A percentile compares a stretch with the other conserved stretches of the same genome.
Conservation (phyloP, 768 basidiomycete species). For the Cystobasidium ongulense region DNA sequence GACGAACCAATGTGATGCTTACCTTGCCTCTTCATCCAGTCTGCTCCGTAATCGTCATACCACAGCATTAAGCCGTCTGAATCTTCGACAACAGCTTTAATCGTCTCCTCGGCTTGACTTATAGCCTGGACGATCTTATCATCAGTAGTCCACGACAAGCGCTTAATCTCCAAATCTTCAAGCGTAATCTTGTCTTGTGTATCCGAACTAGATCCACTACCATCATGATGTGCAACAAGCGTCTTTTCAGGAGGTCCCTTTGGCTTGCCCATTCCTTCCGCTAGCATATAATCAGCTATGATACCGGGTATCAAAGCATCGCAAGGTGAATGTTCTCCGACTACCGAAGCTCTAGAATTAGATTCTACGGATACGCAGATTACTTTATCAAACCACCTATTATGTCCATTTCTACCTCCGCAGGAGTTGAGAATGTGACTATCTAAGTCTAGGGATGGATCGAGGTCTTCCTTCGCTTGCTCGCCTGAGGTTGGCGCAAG, state of each 20-base stretch:
- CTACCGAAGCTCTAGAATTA: slow-evolving; percentile 71
- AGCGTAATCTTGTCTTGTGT: slow-evolving; percentile 37
- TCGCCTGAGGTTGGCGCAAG: neutral
- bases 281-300: slow-evolving; percentile 70
- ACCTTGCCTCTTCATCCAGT: slow-evolving; percentile 53
- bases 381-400: slow-evolving; percentile 86
- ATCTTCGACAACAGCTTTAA: slow-evolving; percentile 57
- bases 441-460: slow-evolving; percentile 51
- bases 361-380: slow-evolving; percentile 74
- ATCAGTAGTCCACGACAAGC: slow-evolving; percentile 69
- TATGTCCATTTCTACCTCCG: slow-evolving; percentile 57
- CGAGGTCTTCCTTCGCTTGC: slow-evolving; percentile 5
- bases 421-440: slow-evolving; percentile 69
- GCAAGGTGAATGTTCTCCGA: slow-evolving; percentile 82
- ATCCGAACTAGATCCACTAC: slow-evolving; percentile 12
- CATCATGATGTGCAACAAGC: slow-evolving; percentile 44
- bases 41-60: slow-evolving; percentile 81
- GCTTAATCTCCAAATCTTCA: slow-evolving; percentile 50
- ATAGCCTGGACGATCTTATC: slow-evolving; percentile 56
- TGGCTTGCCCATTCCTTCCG: slow-evolving; percentile 55
- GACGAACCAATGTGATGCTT: slow-evolving; percentile 61
- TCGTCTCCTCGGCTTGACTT: slow-evolving; percentile 54
- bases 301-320: slow-evolving; percentile 86
- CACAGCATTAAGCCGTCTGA: slow-evolving; percentile 77
- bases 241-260: slow-evolving; percentile 38